These are phyloP conservation scores for Botrytis paeoniae DNA, from an alignment of 2,329 filamentous ascomycete species.

Conservation along the genomic window DNA sequence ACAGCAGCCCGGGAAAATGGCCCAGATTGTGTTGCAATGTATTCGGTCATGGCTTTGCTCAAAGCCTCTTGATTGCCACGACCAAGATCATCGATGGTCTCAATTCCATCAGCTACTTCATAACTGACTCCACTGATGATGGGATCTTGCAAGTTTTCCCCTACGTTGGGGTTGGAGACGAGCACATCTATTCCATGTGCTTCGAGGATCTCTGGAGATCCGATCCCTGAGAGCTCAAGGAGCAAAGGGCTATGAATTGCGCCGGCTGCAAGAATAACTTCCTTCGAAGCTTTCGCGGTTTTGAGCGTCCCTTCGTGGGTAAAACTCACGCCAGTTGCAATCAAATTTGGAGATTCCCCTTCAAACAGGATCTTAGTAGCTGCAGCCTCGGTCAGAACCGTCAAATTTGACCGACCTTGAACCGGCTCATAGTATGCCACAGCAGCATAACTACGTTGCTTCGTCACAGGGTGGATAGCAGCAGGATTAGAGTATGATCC, in stretches of 20 bases:
- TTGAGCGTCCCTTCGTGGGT: conserved; percentile 29
- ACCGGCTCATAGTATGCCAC: background rate
- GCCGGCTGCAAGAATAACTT: conserved; percentile 36
- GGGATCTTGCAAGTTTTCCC: conserved; percentile 11
- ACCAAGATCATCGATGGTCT: background rate
- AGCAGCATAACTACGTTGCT: background rate
- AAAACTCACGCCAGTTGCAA: conserved; percentile 8
- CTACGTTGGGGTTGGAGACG: conserved; percentile 24
- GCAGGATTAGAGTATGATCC: background rate
- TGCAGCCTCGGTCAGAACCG: background rate
- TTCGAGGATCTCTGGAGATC: conserved; percentile 25
- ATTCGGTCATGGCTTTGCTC: background rate
- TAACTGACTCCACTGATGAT: background rate
- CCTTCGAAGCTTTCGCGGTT: conserved; percentile 34
- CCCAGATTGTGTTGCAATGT: background rate
- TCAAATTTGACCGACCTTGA: background rate
- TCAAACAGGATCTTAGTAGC: background rate
- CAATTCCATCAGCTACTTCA: background rate
- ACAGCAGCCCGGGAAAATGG: background rate
- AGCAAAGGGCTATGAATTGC: conserved; percentile 35
- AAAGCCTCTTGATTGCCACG: background rate
- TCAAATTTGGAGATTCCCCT: background rate
- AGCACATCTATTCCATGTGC: conserved; percentile 26
- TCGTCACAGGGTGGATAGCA: background rate
- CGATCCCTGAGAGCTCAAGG: conserved; percentile 39